Conservation (phyloP, 108 stramenopile genomes). For the Nitzschia putrida region DNA sequence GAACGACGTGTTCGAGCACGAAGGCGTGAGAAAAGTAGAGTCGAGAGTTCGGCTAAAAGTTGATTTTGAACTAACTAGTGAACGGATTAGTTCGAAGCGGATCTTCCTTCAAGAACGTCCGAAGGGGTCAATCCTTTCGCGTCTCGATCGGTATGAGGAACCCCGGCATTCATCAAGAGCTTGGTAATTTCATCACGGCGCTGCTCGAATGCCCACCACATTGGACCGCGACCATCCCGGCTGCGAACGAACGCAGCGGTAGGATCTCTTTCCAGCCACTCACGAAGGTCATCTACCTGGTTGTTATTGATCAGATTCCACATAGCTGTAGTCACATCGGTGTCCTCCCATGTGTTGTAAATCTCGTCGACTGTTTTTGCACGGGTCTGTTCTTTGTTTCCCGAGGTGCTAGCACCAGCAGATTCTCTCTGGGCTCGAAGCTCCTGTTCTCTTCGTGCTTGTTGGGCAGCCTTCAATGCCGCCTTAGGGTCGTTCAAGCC, state of each 20-base stretch:
- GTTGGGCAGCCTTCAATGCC: slow-evolving; percentile 50
- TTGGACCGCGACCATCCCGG: slow-evolving; percentile 87
- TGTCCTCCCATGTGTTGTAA: slow-evolving; percentile 84
- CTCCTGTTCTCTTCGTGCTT: slow-evolving; percentile 40
- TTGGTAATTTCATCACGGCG: slow-evolving; percentile 79
- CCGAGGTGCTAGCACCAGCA: slow-evolving; percentile 23
- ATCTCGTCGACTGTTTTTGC: slow-evolving; percentile 55
- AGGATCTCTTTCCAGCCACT: slow-evolving; percentile 76
- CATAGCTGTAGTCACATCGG: slow-evolving; percentile 81
- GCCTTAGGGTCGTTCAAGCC: slow-evolving; percentile 68
- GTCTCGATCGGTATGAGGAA: slow-evolving; percentile 81
- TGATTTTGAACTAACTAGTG: too few relatives aligned
- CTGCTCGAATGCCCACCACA: slow-evolving; percentile 90
- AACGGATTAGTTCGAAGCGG: neutral
- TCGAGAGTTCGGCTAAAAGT: too few relatives aligned
- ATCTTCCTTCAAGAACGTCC: slow-evolving; percentile 62
- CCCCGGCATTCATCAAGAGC: slow-evolving; percentile 76
- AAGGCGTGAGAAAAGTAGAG: neutral
- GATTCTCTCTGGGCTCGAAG: slow-evolving; percentile 14
- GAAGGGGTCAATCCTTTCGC: slow-evolving; percentile 73
- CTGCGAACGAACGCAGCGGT: slow-evolving; percentile 77
- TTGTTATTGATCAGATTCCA: slow-evolving; percentile 77
- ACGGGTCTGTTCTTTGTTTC: slow-evolving; percentile 17
- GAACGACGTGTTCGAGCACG: slow-evolving; percentile 5
- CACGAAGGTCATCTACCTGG: slow-evolving; percentile 58